These are phyloP conservation scores for Termitomyces sp. DNA, from an alignment of 768 basidiomycete genomes.

Conservation along the genomic window DNA sequence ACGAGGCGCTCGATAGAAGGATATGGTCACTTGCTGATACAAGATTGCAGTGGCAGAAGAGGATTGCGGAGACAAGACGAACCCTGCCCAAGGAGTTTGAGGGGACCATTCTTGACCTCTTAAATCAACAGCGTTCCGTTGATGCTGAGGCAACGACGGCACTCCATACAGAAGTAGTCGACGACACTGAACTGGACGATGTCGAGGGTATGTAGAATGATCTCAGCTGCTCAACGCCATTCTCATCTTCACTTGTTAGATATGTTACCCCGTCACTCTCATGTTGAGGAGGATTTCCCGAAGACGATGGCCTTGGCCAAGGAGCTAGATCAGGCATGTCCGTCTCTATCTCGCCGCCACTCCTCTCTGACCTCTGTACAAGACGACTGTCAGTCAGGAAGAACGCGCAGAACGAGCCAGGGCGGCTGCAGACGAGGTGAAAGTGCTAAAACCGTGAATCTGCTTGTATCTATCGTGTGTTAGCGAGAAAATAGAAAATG, in stretches of 20 bases:
- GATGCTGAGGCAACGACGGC: constrained; percentile 19
- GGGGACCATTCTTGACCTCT: constrained; percentile 21
- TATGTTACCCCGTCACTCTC: constrained; percentile 8
- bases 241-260: constrained; percentile 3
- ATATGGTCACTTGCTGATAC: constrained; percentile 80
- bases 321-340: constrained; percentile 47
- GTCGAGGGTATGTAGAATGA: constrained; percentile 6
- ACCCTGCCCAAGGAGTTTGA: constrained; percentile 53
- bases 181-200: constrained; percentile 17
- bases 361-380: background rate
- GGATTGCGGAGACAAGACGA: constrained; percentile 63
- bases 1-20: constrained; percentile 78
- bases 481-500: background rate
- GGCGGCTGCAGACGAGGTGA: constrained; percentile 42
- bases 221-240: no score
- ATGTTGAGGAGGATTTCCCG: constrained; percentile 24
- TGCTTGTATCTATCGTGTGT: background rate
- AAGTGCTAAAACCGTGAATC: constrained; percentile 40
- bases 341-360: background rate
- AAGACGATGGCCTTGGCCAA: constrained; percentile 36
- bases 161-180: constrained; percentile 1
- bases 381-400: constrained; percentile 45
- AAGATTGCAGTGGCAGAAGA: constrained; percentile 67
- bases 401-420: constrained; percentile 45
- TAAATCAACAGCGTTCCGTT: constrained; percentile 24